Base-by-base conservation (phyloP, 108 stramenopile species). In the Skeletonema costatum region DNA sequence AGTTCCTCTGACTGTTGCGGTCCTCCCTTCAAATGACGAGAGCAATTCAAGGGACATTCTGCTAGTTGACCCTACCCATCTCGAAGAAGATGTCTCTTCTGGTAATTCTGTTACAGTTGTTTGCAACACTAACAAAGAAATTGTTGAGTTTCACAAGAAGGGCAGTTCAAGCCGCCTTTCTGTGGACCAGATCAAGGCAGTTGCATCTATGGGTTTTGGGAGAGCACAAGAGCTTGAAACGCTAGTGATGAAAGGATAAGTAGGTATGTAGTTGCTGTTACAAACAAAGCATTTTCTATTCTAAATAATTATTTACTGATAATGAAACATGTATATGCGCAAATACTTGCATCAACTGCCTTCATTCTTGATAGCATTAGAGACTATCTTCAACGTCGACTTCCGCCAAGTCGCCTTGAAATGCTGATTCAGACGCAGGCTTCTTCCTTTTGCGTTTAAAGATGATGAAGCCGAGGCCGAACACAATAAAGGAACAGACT, bases 21-120 rank as follows among this genome's bases (percentile, higher is more conserved):
- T 82, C 11, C 65, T 83, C 4, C 75, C 82, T 17, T 44, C 32
- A 25, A 42, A 59, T 39, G 30, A 59, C 21, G 53, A 46, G 3
- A 16, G 11, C 17, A 60, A 14, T 17, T 39, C 30, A 16, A 35
- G 56, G 29, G 60, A 68, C 12, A 59, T 77, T 16, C 46, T 83
- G 11, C 66, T 77, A 1, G 82, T 77, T 16, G 82, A 83, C 64
- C 82, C 82, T 11, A 83, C 82, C 25, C 32, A 56, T 41, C 61
- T 83, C 25, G 82, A 83, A 60, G 82, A 83, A 56, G 82, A 77
- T 30, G 71, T 77, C 19, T 62, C 76, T 0, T 63, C 35, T 42
- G 82, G 82, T 11, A 77, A 83, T 60, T 36, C 64, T 2, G 60
- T 82, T 0, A 82, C 81, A 25, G 50, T 73, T n/a, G 75, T 82